phyloP scores from a whole-genome alignment of 768 basidiomycete genomes.

The Boletus rex-veris region DNA sequence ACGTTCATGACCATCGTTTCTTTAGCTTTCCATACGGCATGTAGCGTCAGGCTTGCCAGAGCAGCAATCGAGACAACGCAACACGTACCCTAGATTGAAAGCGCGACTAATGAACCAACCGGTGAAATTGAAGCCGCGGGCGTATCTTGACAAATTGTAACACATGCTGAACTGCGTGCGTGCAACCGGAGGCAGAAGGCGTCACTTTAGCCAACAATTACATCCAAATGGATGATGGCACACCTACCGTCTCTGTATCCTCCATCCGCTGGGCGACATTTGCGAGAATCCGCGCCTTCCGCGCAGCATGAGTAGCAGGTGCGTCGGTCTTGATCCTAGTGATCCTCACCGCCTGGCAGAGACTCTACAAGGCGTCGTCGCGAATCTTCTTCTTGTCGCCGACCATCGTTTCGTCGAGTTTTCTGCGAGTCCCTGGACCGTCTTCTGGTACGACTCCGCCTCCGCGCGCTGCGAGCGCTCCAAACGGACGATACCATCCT shows the following conservation, averaged over 20 bases:
- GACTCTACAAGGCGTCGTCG: slow-evolving; percentile 1
- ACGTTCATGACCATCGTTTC: too few relatives aligned
- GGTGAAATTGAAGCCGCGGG: not conserved
- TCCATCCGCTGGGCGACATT: not conserved
- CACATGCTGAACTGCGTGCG: not conserved
- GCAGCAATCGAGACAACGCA: not conserved
- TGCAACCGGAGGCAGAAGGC: not conserved
- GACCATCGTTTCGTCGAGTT: slow-evolving; percentile 2
- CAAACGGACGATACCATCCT: slow-evolving; percentile 7
- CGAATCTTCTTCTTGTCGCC: not conserved
- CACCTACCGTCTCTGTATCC: not conserved
- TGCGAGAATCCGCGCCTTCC: not conserved
- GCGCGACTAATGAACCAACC: not conserved
- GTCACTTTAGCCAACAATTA: not conserved
- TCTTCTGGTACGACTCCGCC: slow-evolving; percentile 1
- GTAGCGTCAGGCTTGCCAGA: not conserved
- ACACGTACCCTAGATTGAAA: slow-evolving; percentile 5
- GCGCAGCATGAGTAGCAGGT: not conserved
- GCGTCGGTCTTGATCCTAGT: slow-evolving; percentile 15
- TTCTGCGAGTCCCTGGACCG: slow-evolving; percentile 12
- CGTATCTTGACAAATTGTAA: not conserved
- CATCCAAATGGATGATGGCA: not conserved
- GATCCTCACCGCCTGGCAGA: slow-evolving; percentile 11
- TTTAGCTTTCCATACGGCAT: too few relatives aligned
- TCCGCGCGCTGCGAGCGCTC: slow-evolving; percentile 7